phyloP scores from a whole-genome alignment of 148 eudicot species.

The Rhododendron kiyosumense region DNA sequence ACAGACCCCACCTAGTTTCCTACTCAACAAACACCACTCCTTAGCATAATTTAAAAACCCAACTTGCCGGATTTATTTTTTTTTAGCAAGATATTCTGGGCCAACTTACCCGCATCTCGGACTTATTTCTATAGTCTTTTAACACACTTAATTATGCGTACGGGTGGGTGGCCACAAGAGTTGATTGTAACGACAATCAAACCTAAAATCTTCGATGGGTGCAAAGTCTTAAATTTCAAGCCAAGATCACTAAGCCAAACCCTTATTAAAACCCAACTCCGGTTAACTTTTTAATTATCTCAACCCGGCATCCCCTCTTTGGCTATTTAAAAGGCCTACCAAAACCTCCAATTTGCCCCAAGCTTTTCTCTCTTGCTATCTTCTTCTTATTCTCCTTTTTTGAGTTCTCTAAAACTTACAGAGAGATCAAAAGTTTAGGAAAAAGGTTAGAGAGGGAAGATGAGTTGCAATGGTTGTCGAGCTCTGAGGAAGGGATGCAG shows the following conservation, averaged over 20 bases:
- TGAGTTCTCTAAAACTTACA: neutral
- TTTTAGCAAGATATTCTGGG: too few species aligned
- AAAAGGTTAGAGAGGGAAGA: slow-evolving; percentile 1
- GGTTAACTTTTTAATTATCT: neutral
- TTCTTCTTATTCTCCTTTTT: neutral
- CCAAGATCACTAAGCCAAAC: too few species aligned
- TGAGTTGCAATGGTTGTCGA: slow-evolving; percentile 82
- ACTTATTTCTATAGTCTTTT: too few species aligned
- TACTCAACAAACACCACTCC: neutral
- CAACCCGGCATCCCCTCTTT: neutral
- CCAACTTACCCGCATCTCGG: too few species aligned
- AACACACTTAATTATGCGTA: too few species aligned
- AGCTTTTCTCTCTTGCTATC: neutral
- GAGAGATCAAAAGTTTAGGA: neutral
- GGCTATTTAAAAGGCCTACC: neutral
- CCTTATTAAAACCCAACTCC: neutral
- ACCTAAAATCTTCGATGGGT: accelerated
- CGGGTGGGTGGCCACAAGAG: too few species aligned
- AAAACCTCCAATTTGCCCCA: neutral
- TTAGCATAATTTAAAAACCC: too few species aligned
- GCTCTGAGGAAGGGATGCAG: slow-evolving; percentile 72
- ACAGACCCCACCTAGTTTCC: neutral
- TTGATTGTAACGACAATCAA: too few species aligned
- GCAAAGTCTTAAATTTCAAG: too few species aligned
- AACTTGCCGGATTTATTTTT: too few species aligned